Base-by-base conservation (phyloP, 768 basidiomycete species). In the Boletus fagicola region DNA sequence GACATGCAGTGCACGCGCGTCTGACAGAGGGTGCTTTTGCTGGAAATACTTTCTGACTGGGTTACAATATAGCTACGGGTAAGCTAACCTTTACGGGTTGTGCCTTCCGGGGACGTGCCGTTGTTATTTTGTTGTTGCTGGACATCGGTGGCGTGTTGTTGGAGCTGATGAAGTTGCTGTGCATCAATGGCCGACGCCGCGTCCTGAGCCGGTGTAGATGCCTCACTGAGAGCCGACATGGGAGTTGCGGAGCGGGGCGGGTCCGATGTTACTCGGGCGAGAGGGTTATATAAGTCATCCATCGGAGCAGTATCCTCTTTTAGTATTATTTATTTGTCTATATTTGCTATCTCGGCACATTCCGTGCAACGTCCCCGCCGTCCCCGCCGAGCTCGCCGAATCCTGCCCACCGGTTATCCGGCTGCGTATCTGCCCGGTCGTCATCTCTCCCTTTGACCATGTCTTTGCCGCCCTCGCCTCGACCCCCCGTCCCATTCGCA, bases 11-110 rank as follows among this genome's bases (percentile, higher is more conserved):
- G 62, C 90, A 92, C 1, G 90, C 90, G 60, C 90, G 80, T 61
- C 90, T 83, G 53, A 90, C 90, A 44, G 88, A 90, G 33, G 89
- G 88, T 44, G 86, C 87, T 74, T 92, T 90, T 58, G 88, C 88
- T 90, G 68, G 49, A 55, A 48, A 61, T 42, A 52, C 36, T 30
- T 48, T 50, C 62, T 57, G 61, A 63, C 54, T 42, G 57, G 40
- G 52, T 5, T 51, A 58, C 38, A 47, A 47, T 56, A 36, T 31
- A 48, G 53, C 58, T 59, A 61, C 54, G 49, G 51, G 35, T 53
- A 58, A 59, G 79, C 82, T 69, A 67, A 87, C 88, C 81, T 79
- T 89, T 90, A 63, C 88, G 78, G 64, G 74, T 59, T 30, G 66
- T 49, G 49, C 69, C 72, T 18, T 68, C 75, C 55, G 50, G 68